Conservation (phyloP, 352 stramenopile species). For the Pythium guiyangense region DNA sequence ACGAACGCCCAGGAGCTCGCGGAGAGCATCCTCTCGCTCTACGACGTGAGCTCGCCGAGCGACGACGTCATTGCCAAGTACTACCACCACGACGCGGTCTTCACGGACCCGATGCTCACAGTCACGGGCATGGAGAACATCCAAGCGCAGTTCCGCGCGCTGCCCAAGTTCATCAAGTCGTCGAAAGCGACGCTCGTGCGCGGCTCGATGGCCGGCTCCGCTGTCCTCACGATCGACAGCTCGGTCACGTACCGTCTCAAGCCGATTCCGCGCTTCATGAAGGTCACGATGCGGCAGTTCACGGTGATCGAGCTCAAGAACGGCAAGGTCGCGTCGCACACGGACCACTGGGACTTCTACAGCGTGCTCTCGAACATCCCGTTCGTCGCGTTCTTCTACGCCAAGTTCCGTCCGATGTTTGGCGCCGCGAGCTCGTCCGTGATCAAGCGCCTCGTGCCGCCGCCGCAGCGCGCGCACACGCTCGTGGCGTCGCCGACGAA, state of each 20-base stretch:
- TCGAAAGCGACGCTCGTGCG: constrained; percentile 77
- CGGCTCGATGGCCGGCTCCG: constrained; percentile 73
- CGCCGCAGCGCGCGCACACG: constrained; percentile 12
- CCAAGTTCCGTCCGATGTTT: constrained; percentile 72
- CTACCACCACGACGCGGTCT: constrained; percentile 71
- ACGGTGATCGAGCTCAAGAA: constrained; percentile 83
- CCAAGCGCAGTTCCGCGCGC: constrained; percentile 77
- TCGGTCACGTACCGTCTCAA: constrained; percentile 71
- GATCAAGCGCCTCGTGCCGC: constrained; percentile 60
- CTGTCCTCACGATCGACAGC: constrained; percentile 80
- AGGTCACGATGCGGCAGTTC: constrained; percentile 71
- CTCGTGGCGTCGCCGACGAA: constrained; percentile 13
- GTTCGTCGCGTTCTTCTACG: constrained; percentile 77
- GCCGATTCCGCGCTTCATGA: constrained; percentile 69
- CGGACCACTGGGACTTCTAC: constrained; percentile 83
- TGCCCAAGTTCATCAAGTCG: constrained; percentile 73
- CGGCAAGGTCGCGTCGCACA: constrained; percentile 72
- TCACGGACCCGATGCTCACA: constrained; percentile 75
- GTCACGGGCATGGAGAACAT: constrained; percentile 77
- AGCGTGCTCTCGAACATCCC: constrained; percentile 77
- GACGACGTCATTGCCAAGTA: constrained; percentile 77
- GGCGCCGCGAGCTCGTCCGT: constrained; percentile 58
- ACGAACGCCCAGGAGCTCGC: constrained; percentile 72
- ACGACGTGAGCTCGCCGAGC: constrained; percentile 61
- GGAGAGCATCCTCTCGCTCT: constrained; percentile 79